Percentiles rank a stretch among this genome's conserved stretches.
phyloP scores from a whole-genome alignment of 108 stramenopile species.

The Cyclotella cryptica region DNA sequence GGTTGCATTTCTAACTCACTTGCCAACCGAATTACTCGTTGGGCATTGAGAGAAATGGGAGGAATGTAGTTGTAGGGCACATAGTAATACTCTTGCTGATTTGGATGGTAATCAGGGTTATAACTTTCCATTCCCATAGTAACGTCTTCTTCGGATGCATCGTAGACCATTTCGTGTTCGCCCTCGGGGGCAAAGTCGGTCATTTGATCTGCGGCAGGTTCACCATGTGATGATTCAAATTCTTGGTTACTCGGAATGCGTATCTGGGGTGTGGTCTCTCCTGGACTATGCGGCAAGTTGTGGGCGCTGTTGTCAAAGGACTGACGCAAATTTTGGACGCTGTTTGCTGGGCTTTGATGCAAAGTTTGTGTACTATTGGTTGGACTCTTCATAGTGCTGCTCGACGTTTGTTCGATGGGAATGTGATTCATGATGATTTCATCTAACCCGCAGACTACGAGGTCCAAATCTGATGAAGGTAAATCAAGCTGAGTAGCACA shows the following conservation, averaged over 20 bases:
- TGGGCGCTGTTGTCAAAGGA: neutral
- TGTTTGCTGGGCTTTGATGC: neutral
- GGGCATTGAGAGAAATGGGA: slow-evolving; percentile 69
- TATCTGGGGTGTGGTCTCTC: neutral
- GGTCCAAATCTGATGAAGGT: slow-evolving; percentile 90
- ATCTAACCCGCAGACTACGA: slow-evolving; percentile 82
- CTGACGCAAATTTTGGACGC: neutral
- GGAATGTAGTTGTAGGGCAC: slow-evolving; percentile 53
- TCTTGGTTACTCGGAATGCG: neutral
- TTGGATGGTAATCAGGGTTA: slow-evolving; percentile 34
- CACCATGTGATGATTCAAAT: neutral
- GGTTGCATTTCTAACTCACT: slow-evolving; percentile 77
- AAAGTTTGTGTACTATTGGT: neutral
- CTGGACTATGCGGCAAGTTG: slow-evolving; percentile 4
- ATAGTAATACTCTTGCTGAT: slow-evolving; percentile 47
- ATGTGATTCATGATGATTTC: slow-evolving; percentile 21
- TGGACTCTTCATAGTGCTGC: neutral
- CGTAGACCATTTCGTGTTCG: slow-evolving; percentile 1
- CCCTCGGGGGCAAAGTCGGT: neutral
- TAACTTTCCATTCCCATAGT: slow-evolving; percentile 34
- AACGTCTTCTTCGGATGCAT: slow-evolving; percentile 16
- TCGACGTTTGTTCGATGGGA: slow-evolving; percentile 2
- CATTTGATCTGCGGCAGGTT: neutral
- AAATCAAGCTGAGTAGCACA: slow-evolving; percentile 88
- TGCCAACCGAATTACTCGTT: slow-evolving; percentile 82